A percentile compares a stretch with the other conserved stretches of the same genome.
Evolutionary conservation across 805 yeast genomes (phyloP).

Genomic region (Phaffomyces antillensis): DNA sequence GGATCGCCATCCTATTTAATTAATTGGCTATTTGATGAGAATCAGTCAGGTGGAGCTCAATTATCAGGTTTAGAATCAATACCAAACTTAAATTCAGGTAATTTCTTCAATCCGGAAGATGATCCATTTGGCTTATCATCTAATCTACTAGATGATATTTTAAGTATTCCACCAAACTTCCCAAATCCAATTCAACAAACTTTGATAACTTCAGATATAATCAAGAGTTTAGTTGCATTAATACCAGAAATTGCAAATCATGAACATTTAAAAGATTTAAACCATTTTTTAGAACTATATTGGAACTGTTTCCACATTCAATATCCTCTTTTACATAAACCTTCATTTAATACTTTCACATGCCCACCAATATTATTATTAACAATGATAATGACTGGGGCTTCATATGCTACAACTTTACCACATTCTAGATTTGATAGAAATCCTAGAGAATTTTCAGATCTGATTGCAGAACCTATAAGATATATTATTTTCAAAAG

Average conservation of each 20-base stretch:
- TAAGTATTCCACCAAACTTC: conserved; percentile 24
- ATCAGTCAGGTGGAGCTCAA: conserved; percentile 8
- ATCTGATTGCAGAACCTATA: conserved; percentile 39
- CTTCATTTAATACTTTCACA: conserved; percentile 45
- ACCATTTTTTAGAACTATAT: conserved; percentile 20
- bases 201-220: conserved; percentile 18
- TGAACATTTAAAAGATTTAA: conserved; percentile 16
- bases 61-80: conserved; percentile 8
- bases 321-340: conserved; percentile 40
- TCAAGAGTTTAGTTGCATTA: conserved; percentile 10
- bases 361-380: conserved; percentile 47
- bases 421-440: conserved; percentile 11
- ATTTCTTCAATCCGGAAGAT: conserved; percentile 23
- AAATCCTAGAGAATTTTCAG: conserved; percentile 23
- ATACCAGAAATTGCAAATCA: conserved; percentile 19
- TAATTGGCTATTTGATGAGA: conserved; percentile 24
- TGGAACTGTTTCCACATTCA: conserved; percentile 33
- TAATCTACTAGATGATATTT: conserved; percentile 20
- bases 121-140: conserved; percentile 25
- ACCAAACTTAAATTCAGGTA: conserved; percentile 17
- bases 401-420: conserved; percentile 18
- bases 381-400: conserved; percentile 38
- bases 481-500: conserved; percentile 66
- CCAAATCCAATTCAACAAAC: conserved; percentile 25
- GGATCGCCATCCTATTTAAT: conserved; percentile 20